phyloP scores from a whole-genome alignment of 2,329 filamentous ascomycete genomes.

The Pyricularia grisea region DNA sequence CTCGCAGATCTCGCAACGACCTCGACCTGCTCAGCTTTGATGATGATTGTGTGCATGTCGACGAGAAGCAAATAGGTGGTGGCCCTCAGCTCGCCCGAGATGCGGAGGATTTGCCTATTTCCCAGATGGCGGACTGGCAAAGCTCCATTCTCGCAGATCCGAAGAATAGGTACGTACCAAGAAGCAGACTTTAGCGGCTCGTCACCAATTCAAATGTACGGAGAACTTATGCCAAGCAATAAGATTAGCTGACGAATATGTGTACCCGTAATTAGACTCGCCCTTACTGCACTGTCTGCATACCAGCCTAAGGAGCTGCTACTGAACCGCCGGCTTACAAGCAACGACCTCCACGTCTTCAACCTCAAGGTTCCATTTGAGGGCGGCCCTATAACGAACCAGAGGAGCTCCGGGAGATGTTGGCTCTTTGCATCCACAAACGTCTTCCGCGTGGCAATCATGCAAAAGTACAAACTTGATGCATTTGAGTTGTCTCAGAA shows the following conservation, averaged over 20 bases:
- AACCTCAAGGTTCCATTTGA: conserved; percentile 76
- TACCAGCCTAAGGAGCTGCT: conserved; percentile 59
- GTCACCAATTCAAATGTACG: not conserved
- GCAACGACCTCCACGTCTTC: conserved; percentile 70
- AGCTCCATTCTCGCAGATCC: conserved; percentile 52
- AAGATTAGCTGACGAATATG: conserved; percentile 21
- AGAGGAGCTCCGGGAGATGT: conserved; percentile 72
- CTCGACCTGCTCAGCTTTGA: conserved; percentile 27
- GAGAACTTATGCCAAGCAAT: conserved; percentile 15
- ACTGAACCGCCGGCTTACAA: conserved; percentile 49
- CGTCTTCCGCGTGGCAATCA: conserved; percentile 79
- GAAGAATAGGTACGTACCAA: conserved; percentile 45
- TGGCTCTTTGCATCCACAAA: conserved; percentile 94
- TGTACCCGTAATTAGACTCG: conserved; percentile 44
- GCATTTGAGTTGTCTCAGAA: conserved; percentile 80
- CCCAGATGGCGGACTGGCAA: conserved; percentile 49
- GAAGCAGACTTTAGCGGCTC: not conserved
- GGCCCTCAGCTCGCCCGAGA: not conserved
- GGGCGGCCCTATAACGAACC: conserved; percentile 76
- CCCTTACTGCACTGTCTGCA: conserved; percentile 61
- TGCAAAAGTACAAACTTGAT: conserved; percentile 71
- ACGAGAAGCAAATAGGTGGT: not conserved
- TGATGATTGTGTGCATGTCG: not conserved
- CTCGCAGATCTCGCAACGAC: not conserved
- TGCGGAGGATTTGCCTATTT: conserved; percentile 37